These are phyloP conservation scores for Neurospora sp. DNA, from an alignment of 495 filamentous ascomycete species.

Conservation along the genomic window DNA sequence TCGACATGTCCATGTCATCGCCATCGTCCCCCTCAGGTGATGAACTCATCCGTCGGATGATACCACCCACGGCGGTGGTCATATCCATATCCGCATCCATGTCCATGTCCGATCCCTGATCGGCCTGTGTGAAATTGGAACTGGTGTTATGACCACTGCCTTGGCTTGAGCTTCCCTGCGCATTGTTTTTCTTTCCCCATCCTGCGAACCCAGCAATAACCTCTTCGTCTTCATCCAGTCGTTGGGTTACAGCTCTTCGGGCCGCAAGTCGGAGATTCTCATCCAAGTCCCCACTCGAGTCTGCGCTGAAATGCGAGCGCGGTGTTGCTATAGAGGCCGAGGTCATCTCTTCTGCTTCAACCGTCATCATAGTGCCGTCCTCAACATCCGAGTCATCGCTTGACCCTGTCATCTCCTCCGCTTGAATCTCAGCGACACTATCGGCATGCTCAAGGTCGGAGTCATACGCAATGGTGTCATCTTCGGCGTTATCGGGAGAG, in stretches of 20 bases:
- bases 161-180: constrained; percentile 4
- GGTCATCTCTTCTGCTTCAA: constrained; percentile 60
- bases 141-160: constrained; percentile 6
- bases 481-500: constrained; percentile 54
- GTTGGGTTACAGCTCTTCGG: constrained; percentile 58
- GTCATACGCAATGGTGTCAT: constrained; percentile 62
- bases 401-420: constrained; percentile 43
- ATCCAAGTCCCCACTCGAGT: constrained; percentile 60
- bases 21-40: constrained; percentile 27
- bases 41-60: constrained; percentile 30
- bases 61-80: constrained; percentile 46
- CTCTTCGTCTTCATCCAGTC: constrained; percentile 68
- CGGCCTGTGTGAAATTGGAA: constrained; percentile 7
- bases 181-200: constrained; percentile 30
- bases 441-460: constrained; percentile 54
- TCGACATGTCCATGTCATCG: constrained; percentile 70
- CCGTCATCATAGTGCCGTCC: constrained; percentile 65
- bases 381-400: constrained; percentile 51
- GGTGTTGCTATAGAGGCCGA: constrained; percentile 50
- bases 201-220: constrained; percentile 55
- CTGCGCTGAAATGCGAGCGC: constrained; percentile 47
- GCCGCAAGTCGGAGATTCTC: constrained; percentile 68
- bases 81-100: constrained; percentile 49
- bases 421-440: constrained; percentile 42
- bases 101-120: constrained; percentile 23